A percentile compares a stretch with the other conserved stretches of the same genome.
These are phyloP conservation scores for Phaffia tasmanica DNA, from an alignment of 768 basidiomycete species.

Conservation along the genomic window DNA sequence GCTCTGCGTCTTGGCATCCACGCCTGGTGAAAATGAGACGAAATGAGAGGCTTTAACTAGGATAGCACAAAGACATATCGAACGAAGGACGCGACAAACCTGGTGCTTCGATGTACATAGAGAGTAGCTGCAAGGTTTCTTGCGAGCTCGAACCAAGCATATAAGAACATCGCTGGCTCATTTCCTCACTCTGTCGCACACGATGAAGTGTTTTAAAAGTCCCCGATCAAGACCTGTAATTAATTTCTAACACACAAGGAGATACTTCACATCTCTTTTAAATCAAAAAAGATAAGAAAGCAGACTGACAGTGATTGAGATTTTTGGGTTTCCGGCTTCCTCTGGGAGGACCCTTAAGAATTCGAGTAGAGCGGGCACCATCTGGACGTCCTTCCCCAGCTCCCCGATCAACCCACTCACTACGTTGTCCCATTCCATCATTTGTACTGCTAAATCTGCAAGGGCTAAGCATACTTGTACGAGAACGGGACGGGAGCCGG, in stretches of 20 bases:
- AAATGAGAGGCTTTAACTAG: not conserved
- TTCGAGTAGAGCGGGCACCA: slow-evolving; percentile 71
- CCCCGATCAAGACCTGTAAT: not conserved
- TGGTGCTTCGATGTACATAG: slow-evolving; percentile 75
- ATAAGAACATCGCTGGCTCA: slow-evolving; percentile 13
- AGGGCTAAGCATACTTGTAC: slow-evolving; percentile 82
- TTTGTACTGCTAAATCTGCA: slow-evolving; percentile 79
- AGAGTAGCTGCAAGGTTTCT: slow-evolving; percentile 62
- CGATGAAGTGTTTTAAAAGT: not conserved
- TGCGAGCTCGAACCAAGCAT: slow-evolving; percentile 42
- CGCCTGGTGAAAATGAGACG: slow-evolving; percentile 46
- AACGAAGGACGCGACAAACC: slow-evolving; percentile 52
- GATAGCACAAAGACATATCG: not conserved
- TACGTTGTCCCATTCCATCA: slow-evolving; percentile 68
- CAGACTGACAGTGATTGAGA: slow-evolving; percentile 69
- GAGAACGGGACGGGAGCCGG: slow-evolving; percentile 70
- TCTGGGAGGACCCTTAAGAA: slow-evolving; percentile 87
- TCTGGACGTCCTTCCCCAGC: slow-evolving; percentile 72
- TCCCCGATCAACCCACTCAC: slow-evolving; percentile 69
- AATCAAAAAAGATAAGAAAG: not conserved
- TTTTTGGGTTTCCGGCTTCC: slow-evolving; percentile 71
- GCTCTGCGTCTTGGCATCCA: slow-evolving; percentile 62
- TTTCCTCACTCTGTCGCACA: slow-evolving; percentile 9
- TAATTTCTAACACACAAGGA: not conserved
- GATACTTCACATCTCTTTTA: not conserved